Conservation (phyloP, 768 basidiomycete species). For the Serendipita sp. region DNA sequence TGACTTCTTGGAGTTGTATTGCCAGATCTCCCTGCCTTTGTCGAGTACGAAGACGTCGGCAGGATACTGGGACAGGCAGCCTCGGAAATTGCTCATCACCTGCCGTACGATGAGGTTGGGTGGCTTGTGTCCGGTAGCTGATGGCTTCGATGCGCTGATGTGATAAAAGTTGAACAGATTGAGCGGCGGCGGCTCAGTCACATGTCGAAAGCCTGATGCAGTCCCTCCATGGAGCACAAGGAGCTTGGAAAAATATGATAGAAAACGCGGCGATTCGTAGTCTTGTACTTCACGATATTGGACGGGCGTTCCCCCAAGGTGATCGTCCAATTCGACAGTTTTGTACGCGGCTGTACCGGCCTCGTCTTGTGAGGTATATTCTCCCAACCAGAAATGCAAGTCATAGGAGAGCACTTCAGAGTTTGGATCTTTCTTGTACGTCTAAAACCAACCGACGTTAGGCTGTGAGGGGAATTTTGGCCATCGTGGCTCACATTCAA, state of each 20-base stretch:
- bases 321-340: constrained; percentile 50
- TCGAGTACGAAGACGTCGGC: constrained; percentile 45
- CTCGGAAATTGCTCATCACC: not conserved
- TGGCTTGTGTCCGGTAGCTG: constrained; percentile 2
- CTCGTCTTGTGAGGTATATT: constrained; percentile 43
- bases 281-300: constrained; percentile 50
- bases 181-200: constrained; percentile 28
- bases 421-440: constrained; percentile 39
- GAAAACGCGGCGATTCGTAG: constrained; percentile 36
- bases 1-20: constrained; percentile 41
- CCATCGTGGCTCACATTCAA: constrained; percentile 31
- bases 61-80: not conserved
- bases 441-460: constrained; percentile 24
- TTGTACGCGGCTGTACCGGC: constrained; percentile 31
- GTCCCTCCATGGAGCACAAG: constrained; percentile 32
- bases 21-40: constrained; percentile 35
- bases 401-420: constrained; percentile 35
- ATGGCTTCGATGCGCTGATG: constrained; percentile 22
- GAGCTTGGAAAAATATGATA: constrained; percentile 36
- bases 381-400: constrained; percentile 52
- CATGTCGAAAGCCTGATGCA: constrained; percentile 38
- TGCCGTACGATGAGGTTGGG: constrained; percentile 11
- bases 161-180: constrained; percentile 36
- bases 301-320: constrained; percentile 38
- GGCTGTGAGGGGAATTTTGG: not conserved